Percentiles rank a stretch among this genome's conserved stretches.
Conservation (phyloP, 2,329 filamentous ascomycete species). For the Pyricularia sp. region DNA sequence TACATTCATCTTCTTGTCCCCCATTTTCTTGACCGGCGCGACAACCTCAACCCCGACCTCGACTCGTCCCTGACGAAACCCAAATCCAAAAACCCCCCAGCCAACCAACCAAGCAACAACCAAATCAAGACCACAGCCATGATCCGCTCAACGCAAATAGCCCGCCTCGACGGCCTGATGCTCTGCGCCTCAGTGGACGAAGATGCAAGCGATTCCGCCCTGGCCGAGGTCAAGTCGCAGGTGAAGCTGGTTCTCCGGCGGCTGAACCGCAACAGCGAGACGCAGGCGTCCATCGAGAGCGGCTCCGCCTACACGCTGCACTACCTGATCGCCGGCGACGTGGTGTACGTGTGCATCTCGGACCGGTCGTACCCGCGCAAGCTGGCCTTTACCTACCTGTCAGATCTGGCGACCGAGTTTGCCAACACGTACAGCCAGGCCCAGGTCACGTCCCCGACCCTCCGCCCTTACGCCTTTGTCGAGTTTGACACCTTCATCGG, state of each 20-base stretch:
- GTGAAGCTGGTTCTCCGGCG: conserved; percentile 84
- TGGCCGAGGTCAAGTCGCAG: conserved; percentile 83
- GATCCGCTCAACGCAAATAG: conserved; percentile 92
- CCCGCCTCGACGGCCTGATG: conserved; percentile 88
- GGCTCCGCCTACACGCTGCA: conserved; percentile 69
- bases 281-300: conserved; percentile 86
- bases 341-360: conserved; percentile 91
- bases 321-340: conserved; percentile 71
- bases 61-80: background rate
- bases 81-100: background rate
- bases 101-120: background rate
- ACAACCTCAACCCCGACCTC: background rate
- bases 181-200: conserved; percentile 83
- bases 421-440: conserved; percentile 67
- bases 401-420: conserved; percentile 87
- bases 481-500: conserved; percentile 97
- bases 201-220: conserved; percentile 68
- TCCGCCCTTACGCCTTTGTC: conserved; percentile 92
- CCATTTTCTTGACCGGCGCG: background rate
- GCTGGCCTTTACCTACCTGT: conserved; percentile 95
- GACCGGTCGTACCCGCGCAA: conserved; percentile 93
- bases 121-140: conserved; percentile 32
- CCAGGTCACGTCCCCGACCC: conserved; percentile 63
- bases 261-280: conserved; percentile 79
- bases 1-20: background rate